Evolutionary conservation across 1,284 basidiomycete genomes (phyloP), one percentile per base, ranked within the genome.

Genomic region (Flammula alnicola): DNA sequence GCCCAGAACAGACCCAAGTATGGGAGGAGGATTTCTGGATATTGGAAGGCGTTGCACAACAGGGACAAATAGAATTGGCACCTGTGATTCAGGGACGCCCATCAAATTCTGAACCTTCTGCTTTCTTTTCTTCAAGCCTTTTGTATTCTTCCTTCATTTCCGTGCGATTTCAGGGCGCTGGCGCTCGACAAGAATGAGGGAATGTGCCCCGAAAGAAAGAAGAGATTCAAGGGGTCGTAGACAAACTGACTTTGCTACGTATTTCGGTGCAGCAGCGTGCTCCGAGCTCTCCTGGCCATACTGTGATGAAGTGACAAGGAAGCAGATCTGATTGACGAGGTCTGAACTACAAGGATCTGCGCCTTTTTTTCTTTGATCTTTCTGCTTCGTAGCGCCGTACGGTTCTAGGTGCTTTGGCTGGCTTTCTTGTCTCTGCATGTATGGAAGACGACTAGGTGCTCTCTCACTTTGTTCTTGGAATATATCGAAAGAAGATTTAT

Each of bases 241-340:
- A 43, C 47, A 56, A 51, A 49, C 20, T 56, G 51, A 54, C 57
- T 48, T 10, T 26, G 37, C 53, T 41, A 46, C 51, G 55, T 51
- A 45, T 48, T n/a, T n/a, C n/a, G n/a, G n/a, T n/a, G n/a, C 12
- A 14, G 38, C 39, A 23, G 17, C 33, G 12, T 29, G 27, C 20
- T 19, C 31, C 20, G 23, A 36, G 43, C 31, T 35, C n/a, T 36
- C 36, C n/a, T n/a, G n/a, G n/a, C n/a, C n/a, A 27, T 22, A 30
- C 23, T 41, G 37, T 29, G 40, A 56, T 52, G 44, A 37, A 39
- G 14, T 63, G 62, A 59, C 62, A 63, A 7, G 44, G 62, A 63
- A 63, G 62, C 47, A 52, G 50, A 11, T 39, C 46, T 61, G 58
- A 60, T 60, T 61, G 62, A 62, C 62, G 57, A 63, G 55, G 39